These are phyloP conservation scores for Tolypocladium ophioglossoides DNA, from an alignment of 2,329 filamentous ascomycete species.

Conservation along the genomic window DNA sequence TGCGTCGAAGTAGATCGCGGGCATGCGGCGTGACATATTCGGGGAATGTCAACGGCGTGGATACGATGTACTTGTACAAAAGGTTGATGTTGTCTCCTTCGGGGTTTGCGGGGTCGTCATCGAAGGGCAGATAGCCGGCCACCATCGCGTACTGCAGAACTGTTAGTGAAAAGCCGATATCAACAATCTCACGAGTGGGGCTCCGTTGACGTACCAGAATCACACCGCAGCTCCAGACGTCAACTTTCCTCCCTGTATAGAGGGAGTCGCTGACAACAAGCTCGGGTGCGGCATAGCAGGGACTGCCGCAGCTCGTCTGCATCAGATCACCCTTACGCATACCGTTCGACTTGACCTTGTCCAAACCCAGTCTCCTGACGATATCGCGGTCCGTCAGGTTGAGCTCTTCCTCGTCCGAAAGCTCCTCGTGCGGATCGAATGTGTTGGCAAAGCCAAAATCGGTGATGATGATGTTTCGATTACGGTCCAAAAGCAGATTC, in stretches of 20 bases:
- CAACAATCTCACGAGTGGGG: neutral
- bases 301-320: constrained; percentile 97
- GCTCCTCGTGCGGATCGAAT: constrained; percentile 79
- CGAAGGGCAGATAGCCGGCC: constrained; percentile 92
- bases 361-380: constrained; percentile 76
- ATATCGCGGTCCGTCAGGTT: constrained; percentile 80
- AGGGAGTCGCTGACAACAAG: constrained; percentile 94
- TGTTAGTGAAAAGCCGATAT: neutral
- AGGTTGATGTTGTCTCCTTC: constrained; percentile 99
- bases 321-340: constrained; percentile 85
- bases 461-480: constrained; percentile 98
- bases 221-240: constrained; percentile 98
- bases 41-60: constrained; percentile 90
- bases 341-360: constrained; percentile 65
- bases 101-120: constrained; percentile 95
- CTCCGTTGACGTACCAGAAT: constrained; percentile 63
- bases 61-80: constrained; percentile 98
- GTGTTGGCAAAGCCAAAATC: constrained; percentile 99
- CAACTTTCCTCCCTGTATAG: constrained; percentile 94
- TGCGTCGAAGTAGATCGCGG: constrained; percentile 80
- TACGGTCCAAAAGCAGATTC: constrained; percentile 87
- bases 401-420: constrained; percentile 82
- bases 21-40: constrained; percentile 98
- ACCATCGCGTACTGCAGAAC: constrained; percentile 86
- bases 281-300: constrained; percentile 94